phyloP scores from a whole-genome alignment of 192 early-diverging fungal genomes.

The Coemansia sp. region DNA sequence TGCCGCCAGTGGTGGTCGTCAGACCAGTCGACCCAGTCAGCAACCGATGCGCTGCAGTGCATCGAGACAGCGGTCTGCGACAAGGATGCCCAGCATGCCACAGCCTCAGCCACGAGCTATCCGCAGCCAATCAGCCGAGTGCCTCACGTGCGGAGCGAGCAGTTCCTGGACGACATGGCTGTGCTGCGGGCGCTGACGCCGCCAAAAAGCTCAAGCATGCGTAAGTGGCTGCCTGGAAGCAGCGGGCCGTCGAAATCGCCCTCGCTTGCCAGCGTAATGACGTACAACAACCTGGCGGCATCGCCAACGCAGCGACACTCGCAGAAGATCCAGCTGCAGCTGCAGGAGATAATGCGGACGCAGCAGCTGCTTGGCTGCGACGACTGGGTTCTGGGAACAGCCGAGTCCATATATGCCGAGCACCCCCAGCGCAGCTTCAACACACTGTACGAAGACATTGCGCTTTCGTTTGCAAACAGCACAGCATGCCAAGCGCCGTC shows the following conservation, averaged over 20 bases:
- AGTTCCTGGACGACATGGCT: constrained; percentile 2
- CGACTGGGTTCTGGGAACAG: constrained; percentile 13
- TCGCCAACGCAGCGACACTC: background rate
- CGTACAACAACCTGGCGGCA: background rate
- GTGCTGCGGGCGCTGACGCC: constrained; percentile 5
- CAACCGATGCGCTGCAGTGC: constrained; percentile 34
- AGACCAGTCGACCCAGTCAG: constrained; percentile 35
- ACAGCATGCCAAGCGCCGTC: background rate
- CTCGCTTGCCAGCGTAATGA: constrained; percentile 7
- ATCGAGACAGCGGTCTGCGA: constrained; percentile 20
- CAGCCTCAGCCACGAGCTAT: background rate
- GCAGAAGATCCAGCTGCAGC: background rate
- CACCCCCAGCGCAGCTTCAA: constrained; percentile 33
- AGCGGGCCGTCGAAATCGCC: constrained; percentile 12
- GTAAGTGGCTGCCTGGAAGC: constrained; percentile 23
- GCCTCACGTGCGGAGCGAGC: background rate
- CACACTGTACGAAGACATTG: constrained; percentile 36
- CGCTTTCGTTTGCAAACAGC: constrained; percentile 16
- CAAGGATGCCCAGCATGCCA: background rate
- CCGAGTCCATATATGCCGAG: constrained; percentile 16
- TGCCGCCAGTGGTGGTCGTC: constrained; percentile 51
- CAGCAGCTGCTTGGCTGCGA: constrained; percentile 17
- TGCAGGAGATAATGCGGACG: constrained; percentile 1
- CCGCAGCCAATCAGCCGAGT: constrained; percentile 5
- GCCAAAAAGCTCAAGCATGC: constrained; percentile 11